A percentile compares a stretch with the other conserved stretches of the same genome.
Conservation (phyloP, 2,329 filamentous ascomycete species). For the Diaporthe velutina region DNA sequence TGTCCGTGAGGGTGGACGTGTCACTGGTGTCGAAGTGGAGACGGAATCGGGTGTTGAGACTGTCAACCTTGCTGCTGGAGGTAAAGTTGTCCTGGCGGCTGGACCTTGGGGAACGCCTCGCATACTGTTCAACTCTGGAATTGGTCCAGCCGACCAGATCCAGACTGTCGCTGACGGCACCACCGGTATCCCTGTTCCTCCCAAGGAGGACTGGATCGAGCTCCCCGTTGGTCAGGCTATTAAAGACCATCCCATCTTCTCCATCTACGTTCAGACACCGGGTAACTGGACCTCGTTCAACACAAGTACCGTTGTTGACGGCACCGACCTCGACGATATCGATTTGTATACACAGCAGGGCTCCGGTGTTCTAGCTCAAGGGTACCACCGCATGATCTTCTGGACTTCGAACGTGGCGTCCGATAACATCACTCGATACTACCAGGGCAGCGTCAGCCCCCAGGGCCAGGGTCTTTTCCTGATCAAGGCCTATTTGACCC, state of each 20-base stretch:
- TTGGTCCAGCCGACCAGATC: constrained; percentile 37
- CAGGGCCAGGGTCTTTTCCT: constrained; percentile 55
- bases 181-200: constrained; percentile 35
- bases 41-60: constrained; percentile 4
- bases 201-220: constrained; percentile 42
- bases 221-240: constrained; percentile 41
- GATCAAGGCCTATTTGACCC: constrained; percentile 63
- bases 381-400: constrained; percentile 59
- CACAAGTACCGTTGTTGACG: constrained; percentile 3
- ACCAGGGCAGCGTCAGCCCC: constrained; percentile 53
- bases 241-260: constrained; percentile 41
- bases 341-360: constrained; percentile 50
- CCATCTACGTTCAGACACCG: constrained; percentile 39
- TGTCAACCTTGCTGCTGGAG: constrained; percentile 35
- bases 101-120: constrained; percentile 40
- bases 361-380: constrained; percentile 57
- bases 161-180: constrained; percentile 35
- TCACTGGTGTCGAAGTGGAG: constrained; percentile 7
- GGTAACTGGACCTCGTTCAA: constrained; percentile 25
- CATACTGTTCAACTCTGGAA: constrained; percentile 34
- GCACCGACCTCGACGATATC: constrained; percentile 39
- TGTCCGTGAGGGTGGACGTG: constrained; percentile 38
- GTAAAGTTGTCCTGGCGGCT: constrained; percentile 42
- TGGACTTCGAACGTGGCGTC: constrained; percentile 56
- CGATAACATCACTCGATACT: constrained; percentile 45